Evolutionary conservation across 2,329 filamentous ascomycete species (phyloP).

Genomic region (Talaromyces sp.): DNA sequence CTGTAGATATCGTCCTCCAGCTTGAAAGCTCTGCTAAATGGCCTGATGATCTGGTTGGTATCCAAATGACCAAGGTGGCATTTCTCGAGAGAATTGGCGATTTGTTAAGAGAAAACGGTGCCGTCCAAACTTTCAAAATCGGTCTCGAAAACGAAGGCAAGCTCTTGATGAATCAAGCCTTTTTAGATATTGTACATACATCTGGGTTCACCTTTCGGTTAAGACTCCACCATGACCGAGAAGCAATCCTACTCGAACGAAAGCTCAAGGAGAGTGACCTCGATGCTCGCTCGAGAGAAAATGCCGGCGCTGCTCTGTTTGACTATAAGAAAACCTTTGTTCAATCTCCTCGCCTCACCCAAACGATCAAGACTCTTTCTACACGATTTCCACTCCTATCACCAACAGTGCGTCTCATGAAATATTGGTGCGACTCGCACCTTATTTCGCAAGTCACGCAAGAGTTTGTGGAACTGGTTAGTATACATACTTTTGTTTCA

Average conservation of each 20-base stretch:
- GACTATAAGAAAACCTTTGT: constrained; percentile 66
- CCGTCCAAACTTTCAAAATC: constrained; percentile 61
- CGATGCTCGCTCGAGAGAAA: constrained; percentile 61
- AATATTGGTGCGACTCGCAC: constrained; percentile 84
- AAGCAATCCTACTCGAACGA: constrained; percentile 74
- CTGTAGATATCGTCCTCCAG: constrained; percentile 76
- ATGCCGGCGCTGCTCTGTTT: constrained; percentile 64
- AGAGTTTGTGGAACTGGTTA: constrained; percentile 80
- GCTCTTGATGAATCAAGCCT: constrained; percentile 70
- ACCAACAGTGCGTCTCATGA: constrained; percentile 74
- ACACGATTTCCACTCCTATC: constrained; percentile 77
- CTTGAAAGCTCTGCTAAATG: constrained; percentile 92
- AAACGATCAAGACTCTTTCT: constrained; percentile 73
- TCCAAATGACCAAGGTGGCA: constrained; percentile 89
- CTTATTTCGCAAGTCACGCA: constrained; percentile 69
- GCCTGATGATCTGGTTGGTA: constrained; percentile 86
- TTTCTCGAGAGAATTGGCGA: constrained; percentile 72
- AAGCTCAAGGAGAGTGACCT: constrained; percentile 68
- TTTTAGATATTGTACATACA: constrained; percentile 73
- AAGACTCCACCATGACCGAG: constrained; percentile 82
- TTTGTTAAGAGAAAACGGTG: constrained; percentile 60
- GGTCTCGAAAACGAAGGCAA: constrained; percentile 73
- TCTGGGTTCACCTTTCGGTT: constrained; percentile 72
- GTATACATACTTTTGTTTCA: constrained; percentile 70
- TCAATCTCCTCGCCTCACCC: constrained; percentile 71